phyloP scores from a whole-genome alignment of 2,329 filamentous ascomycete genomes.

The Emmonsiellopsis sp. region DNA sequence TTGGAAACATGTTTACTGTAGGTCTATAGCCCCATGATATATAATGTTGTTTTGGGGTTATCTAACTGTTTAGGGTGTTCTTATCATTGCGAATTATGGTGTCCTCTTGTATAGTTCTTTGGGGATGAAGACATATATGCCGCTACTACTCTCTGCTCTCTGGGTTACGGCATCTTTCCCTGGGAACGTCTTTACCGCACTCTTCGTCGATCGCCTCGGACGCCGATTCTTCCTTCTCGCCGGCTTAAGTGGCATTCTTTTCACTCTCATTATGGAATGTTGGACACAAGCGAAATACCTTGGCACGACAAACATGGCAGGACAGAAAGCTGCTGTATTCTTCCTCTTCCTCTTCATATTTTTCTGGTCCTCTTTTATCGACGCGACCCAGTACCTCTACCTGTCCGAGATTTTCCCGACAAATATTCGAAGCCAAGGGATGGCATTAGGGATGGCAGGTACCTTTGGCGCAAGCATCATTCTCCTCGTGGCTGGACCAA shows the following conservation, averaged over 20 bases:
- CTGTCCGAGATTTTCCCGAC: constrained; percentile 35
- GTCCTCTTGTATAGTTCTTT: constrained; percentile 29
- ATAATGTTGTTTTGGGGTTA: neutral
- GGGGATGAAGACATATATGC: constrained; percentile 25
- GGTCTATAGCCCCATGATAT: neutral
- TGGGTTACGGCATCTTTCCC: constrained; percentile 31
- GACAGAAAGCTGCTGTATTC: constrained; percentile 30
- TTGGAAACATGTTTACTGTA: constrained; percentile 27
- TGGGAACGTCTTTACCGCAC: constrained; percentile 33
- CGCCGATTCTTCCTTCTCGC: constrained; percentile 29
- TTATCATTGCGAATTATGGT: constrained; percentile 28
- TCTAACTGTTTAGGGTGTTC: constrained; percentile 16
- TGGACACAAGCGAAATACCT: constrained; percentile 28
- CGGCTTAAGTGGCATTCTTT: constrained; percentile 24
- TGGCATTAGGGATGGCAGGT: constrained; percentile 27
- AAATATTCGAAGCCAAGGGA: constrained; percentile 29
- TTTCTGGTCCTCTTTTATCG: constrained; percentile 34
- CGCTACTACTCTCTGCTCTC: constrained; percentile 29
- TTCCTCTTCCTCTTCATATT: constrained; percentile 34
- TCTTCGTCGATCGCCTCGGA: constrained; percentile 32
- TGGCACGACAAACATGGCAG: constrained; percentile 25
- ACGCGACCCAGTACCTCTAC: constrained; percentile 37
- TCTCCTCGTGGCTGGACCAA: constrained; percentile 24
- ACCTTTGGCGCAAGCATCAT: constrained; percentile 30
- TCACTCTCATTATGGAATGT: constrained; percentile 25